Evolutionary conservation across 371 early-diverging fungal species (phyloP), one percentile per base, ranked within the genome.

Genomic region (Dinochytrium kinnereticum): DNA sequence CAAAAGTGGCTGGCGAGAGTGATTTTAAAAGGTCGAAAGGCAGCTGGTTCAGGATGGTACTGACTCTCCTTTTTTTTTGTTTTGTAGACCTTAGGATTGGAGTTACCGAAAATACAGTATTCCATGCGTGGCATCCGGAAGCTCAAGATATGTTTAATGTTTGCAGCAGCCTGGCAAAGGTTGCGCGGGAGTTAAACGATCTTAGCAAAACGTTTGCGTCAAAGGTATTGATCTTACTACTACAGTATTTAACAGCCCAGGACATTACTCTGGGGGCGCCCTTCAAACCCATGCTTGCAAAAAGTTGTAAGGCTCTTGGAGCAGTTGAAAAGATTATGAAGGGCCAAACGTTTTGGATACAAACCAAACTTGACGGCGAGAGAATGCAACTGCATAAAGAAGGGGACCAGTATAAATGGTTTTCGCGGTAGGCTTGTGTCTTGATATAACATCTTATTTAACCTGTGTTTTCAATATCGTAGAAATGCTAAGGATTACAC

Each of bases 391-490:
- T 92, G 78, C 93, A 94, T 70, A 86, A 70, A 37, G 66, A 55
- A 1, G 78, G 76, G 49, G 51, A 44, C 31, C 7, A 57, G 17
- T 76, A 69, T 44, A 31, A 30, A 49, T 76, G 71, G 72, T 76
- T 57, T 37, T 77, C 77, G 17, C 69, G 74, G 72, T 68, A 24
- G n/a, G 37, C 15, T 26, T 36, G 15, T 17, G 5, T n/a, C n/a
- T 7, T 34, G 26, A 38, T 61, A 3, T 21, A 44, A 94, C 88
- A 87, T 95, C 90, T 80, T 95, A 94, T 84, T 95, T 95, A 84
- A 85, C 92, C 33, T 82, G 91, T 66, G 94, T 95, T 84, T 94
- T 96, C 70, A 91, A 95, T 81, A 94, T 38, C 94, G 96, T 82
- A 96, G 97, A 78, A 94, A 92, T 82, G 95, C 96, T 1, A 91